Percentiles rank a stretch among this genome's conserved stretches.
phyloP scores from a whole-genome alignment of 495 filamentous ascomycete species.

The Tuber brumale region DNA sequence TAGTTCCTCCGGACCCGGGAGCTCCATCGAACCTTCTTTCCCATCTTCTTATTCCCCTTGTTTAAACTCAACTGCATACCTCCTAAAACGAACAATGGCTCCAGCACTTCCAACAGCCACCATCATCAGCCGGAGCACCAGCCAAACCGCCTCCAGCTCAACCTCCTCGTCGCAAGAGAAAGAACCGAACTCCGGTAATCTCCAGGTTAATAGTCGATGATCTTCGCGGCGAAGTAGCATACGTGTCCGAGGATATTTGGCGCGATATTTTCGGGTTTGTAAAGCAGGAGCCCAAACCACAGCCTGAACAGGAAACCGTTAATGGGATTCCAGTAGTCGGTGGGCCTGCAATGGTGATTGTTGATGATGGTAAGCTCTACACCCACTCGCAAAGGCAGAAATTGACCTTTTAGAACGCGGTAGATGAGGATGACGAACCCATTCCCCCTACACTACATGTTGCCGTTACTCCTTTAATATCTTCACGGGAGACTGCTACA shows the following conservation, averaged over 20 bases:
- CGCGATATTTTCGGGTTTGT: constrained; percentile 67
- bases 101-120: constrained; percentile 28
- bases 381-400: constrained; percentile 6
- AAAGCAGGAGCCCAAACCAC: constrained; percentile 41
- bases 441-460: constrained; percentile 45
- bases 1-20: constrained; percentile 8
- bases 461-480: constrained; percentile 67
- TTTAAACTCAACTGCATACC: background rate
- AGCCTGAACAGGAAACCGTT: constrained; percentile 42
- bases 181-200: constrained; percentile 55
- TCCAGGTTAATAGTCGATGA: constrained; percentile 70
- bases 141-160: constrained; percentile 21
- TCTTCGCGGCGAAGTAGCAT: constrained; percentile 75
- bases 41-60: background rate
- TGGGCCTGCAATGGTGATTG: constrained; percentile 1
- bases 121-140: constrained; percentile 9
- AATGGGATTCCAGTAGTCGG: constrained; percentile 22
- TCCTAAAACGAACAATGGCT: constrained; percentile 19
- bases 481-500: constrained; percentile 55
- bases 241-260: constrained; percentile 80
- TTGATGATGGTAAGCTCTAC: constrained; percentile 32
- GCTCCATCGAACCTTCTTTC: constrained; percentile 18
- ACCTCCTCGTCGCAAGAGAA: constrained; percentile 33
- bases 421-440: constrained; percentile 40
- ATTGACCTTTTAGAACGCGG: constrained; percentile 9